phyloP scores from a whole-genome alignment of 495 filamentous ascomycete species.

The Tuber microsphaerosporum region DNA sequence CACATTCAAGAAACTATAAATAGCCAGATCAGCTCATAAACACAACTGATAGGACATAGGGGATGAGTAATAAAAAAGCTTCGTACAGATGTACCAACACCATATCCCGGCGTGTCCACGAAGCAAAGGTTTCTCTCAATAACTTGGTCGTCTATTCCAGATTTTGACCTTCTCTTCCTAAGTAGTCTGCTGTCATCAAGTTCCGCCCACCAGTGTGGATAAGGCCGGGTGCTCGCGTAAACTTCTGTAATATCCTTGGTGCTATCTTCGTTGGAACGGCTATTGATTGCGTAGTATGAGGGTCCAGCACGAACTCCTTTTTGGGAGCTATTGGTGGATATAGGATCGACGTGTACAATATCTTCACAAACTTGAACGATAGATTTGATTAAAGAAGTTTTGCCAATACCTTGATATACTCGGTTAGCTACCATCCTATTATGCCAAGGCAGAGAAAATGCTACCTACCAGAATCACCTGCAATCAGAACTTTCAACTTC shows the following conservation, averaged over 20 bases:
- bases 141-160: slow-evolving; percentile 67
- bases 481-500: slow-evolving; percentile 77
- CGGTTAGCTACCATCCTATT: slow-evolving; percentile 3
- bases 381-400: slow-evolving; percentile 85
- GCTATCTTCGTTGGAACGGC: slow-evolving; percentile 27
- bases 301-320: slow-evolving; percentile 28
- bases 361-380: slow-evolving; percentile 93
- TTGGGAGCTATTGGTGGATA: slow-evolving; percentile 49
- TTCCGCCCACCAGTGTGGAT: slow-evolving; percentile 93
- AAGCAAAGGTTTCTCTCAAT: slow-evolving; percentile 93
- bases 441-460: background rate
- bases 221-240: slow-evolving; percentile 85
- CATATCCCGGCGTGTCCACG: slow-evolving; percentile 79
- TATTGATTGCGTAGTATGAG: slow-evolving; percentile 37
- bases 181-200: slow-evolving; percentile 65
- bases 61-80: slow-evolving; percentile 14
- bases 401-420: slow-evolving; percentile 55
- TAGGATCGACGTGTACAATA: slow-evolving; percentile 88
- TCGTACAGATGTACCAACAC: slow-evolving; percentile 54
- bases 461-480: slow-evolving; percentile 67
- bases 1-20: slow-evolving; percentile 54
- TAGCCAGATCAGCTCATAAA: background rate
- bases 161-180: slow-evolving; percentile 56
- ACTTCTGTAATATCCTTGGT: slow-evolving; percentile 66
- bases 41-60: background rate